Base-by-base conservation (phyloP, 441 rosid genomes). In the Jatropha multifida region DNA sequence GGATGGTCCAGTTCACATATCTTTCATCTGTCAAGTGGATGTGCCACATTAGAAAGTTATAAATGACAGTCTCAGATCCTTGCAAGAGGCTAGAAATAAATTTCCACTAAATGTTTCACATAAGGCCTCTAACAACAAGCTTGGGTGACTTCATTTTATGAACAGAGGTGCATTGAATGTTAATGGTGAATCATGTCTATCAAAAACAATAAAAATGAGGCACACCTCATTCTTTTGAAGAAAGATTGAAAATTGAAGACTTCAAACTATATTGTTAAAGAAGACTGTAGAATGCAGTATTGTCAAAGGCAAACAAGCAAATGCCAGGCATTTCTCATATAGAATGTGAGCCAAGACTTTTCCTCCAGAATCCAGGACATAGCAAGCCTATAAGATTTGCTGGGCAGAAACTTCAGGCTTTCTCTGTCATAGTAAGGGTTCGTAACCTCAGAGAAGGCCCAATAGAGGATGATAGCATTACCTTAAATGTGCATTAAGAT, bases 1-100 rank as follows among this genome's bases (percentile, higher is more conserved):
- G 90, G 72, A 95, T 80, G 18, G 85, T 93, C 99, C 99, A 95
- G 83, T 93, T 95, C 72, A 86, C 84, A 76, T 72, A 92, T 75
- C 77, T 90, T 78, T 87, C 83, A 85, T 95, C 99, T 95, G 92
- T 76, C 71, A 76, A 72, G 66, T 52, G 68, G 68, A 75, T 51
- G 65, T 56, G 59, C 63, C 67, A 71, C 64, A 72, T 81, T 37
- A 81, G 58, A 77, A 64, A 74, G 79, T 76, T 74, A 76, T 7
- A 73, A 71, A 80, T 15, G 1, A 27, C 37, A 60, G 46, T 18
- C 46, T 61, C 38, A 17, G 65, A 7, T 37, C 71, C 15, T 13
- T 54, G 46, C 56, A 49, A 56, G 26, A 63, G 17, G 58, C 20
- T 11, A 64, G 3, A 68, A 68, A 32, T 32, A 66, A 75, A 55